These are phyloP conservation scores for Hippophae gyantsensis DNA, from an alignment of 306 rosid species.

Conservation along the genomic window DNA sequence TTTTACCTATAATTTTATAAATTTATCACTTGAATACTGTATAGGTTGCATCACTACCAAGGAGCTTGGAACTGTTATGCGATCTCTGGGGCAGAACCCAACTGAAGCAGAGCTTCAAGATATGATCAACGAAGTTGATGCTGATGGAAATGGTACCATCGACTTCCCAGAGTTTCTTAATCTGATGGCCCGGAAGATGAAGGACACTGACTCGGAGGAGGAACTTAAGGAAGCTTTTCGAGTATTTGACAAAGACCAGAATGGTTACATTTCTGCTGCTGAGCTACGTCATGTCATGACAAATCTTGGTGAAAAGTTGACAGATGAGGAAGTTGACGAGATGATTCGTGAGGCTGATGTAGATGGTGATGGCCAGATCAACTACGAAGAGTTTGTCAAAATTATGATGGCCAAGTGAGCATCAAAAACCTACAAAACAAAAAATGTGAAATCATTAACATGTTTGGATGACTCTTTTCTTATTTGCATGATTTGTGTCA, in stretches of 20 bases:
- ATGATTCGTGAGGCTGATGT: constrained; percentile 21
- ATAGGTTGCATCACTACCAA: constrained; percentile 21
- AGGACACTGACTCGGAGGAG: constrained; percentile 29
- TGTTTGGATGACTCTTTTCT: constrained; percentile 26
- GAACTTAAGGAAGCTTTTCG: constrained; percentile 25
- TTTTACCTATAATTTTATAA: too few relatives aligned
- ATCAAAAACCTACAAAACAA: too few relatives aligned
- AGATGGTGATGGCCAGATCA: constrained; percentile 19
- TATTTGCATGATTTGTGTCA: constrained; percentile 43
- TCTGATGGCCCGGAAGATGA: constrained; percentile 53
- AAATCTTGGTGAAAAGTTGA: constrained; percentile 27
- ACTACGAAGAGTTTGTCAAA: constrained; percentile 23
- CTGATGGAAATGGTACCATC: constrained; percentile 51
- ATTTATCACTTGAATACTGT: too few relatives aligned
- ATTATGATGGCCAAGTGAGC: constrained; percentile 26
- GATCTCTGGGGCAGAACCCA: constrained; percentile 37
- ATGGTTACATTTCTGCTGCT: constrained; percentile 20
- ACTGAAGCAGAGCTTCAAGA: constrained; percentile 58
- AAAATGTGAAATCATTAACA: too few relatives aligned
- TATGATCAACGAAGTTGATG: constrained; percentile 60
- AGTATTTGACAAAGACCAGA: constrained; percentile 24
- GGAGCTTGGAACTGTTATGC: constrained; percentile 25
- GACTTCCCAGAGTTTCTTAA: constrained; percentile 52
- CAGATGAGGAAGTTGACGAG: constrained; percentile 23
- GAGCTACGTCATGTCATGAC: constrained; percentile 26